Conservation (phyloP, 2,329 filamentous ascomycete genomes). For the Periconia macrospinosa region DNA sequence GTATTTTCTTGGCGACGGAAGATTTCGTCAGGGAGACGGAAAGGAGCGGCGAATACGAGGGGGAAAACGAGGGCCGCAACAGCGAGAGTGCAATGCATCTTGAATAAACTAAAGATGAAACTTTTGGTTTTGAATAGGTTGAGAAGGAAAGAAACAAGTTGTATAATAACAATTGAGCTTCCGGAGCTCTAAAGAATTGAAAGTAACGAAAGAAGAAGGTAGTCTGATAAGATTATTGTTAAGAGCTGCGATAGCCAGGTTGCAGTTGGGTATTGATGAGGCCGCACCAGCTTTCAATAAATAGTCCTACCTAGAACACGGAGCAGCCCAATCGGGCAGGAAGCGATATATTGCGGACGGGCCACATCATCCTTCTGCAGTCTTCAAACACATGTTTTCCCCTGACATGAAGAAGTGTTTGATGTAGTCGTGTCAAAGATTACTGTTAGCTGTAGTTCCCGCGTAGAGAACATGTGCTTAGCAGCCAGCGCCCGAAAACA, state of each 20-base stretch:
- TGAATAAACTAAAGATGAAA: slow-evolving; percentile 8
- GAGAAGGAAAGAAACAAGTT: slow-evolving; percentile 4
- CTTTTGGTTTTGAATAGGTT: background rate
- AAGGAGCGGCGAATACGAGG: slow-evolving; percentile 24
- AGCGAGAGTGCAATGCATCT: slow-evolving; percentile 26
- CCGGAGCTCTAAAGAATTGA: slow-evolving; percentile 33
- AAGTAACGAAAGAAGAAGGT: slow-evolving; percentile 15
- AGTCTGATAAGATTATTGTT: slow-evolving; percentile 7
- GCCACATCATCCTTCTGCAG: background rate
- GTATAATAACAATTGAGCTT: slow-evolving; percentile 25
- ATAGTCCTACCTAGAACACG: slow-evolving; percentile 11
- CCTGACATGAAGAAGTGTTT: slow-evolving; percentile 20
- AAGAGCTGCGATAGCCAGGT: slow-evolving; percentile 6
- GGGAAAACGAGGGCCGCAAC: slow-evolving; percentile 24
- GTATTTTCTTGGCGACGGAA: slow-evolving; percentile 19
- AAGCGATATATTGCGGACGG: slow-evolving; percentile 14
- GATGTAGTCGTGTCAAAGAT: slow-evolving; percentile 1
- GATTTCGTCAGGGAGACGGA: slow-evolving; percentile 9
- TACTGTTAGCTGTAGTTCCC: slow-evolving; percentile 13
- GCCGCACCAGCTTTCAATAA: slow-evolving; percentile 13
- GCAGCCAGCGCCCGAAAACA: background rate
- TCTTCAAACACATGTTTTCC: slow-evolving; percentile 12
- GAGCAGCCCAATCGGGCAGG: background rate
- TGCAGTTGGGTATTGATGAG: slow-evolving; percentile 12
- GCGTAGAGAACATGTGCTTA: slow-evolving; percentile 6